Base-by-base conservation (phyloP, 176 grass and related monocot genomes). In the Carex littledalei region DNA sequence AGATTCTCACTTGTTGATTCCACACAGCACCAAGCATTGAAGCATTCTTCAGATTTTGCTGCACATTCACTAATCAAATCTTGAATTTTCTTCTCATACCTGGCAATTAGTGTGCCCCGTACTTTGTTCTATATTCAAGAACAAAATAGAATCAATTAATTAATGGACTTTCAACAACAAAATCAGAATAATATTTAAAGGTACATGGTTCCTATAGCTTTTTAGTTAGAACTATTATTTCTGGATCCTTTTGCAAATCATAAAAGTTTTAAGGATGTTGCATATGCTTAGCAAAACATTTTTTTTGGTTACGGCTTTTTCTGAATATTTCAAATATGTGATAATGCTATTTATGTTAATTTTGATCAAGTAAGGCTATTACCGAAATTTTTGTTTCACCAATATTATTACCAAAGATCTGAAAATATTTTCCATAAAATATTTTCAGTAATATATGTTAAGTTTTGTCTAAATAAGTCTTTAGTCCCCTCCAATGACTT, bases 51-150 rank as follows among this genome's bases (percentile, higher is more conserved):
- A 5, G 93, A 89, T 78, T 99, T 99, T 82, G 89, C 74, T 79
- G 78, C 68, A 53, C 86, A 94, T 81, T 99, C 87, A 37, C 62
- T 84, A 32, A 86, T 94, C 77, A 99, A 84, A 82, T 99, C 96
- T 76, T 99, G 82, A 26, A 99, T 95, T 82, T 92, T 91, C 65
- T 95, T 95, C 90, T 99, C 96, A 49, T 95, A 99, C 84, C 94
- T 95, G 35, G 84, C 89, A 50, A 95, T 89, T 31, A 88, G 17
- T 91, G 87, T 99, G 63, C 81, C 83, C 86, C 76, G 85, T 63
- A 59, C 65, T 85, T 84, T 90, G 75, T 84, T 90, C 85, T 90
- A 61, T 20, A 81, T 17, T 34, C 0, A 56, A 56, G 4, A 4
- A 7, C 3, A 54, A 75, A 18, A 54, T 26, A 75, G 18, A 75